Conservation (phyloP, 257 asterid species). For the Solanum piurae region DNA sequence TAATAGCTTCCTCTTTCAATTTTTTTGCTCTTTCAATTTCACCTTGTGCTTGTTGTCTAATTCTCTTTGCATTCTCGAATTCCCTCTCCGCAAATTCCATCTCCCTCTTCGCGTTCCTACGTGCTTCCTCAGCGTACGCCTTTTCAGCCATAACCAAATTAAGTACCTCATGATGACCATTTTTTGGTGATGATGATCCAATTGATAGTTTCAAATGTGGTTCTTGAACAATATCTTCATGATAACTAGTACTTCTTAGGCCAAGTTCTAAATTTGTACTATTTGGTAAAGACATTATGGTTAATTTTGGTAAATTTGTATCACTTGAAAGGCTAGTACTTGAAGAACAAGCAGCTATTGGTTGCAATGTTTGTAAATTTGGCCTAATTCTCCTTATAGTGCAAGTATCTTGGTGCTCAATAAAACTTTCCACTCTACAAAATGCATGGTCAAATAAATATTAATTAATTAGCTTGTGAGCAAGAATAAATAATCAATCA, state of each 20-base stretch:
- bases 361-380: constrained; percentile 25
- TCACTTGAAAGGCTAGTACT: constrained; percentile 47
- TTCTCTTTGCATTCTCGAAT: constrained; percentile 48
- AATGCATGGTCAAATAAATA: neutral
- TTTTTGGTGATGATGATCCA: constrained; percentile 19
- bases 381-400: constrained; percentile 34
- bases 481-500: neutral
- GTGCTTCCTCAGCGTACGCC: constrained; percentile 58
- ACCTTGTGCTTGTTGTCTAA: constrained; percentile 44
- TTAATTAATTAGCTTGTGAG: neutral
- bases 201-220: constrained; percentile 19
- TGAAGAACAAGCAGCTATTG: constrained; percentile 22
- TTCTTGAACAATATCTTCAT: neutral
- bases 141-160: constrained; percentile 52
- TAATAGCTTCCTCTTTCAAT: constrained; percentile 37
- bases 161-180: constrained; percentile 17
- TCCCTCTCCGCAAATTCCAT: constrained; percentile 55
- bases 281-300: constrained; percentile 3
- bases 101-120: constrained; percentile 45
- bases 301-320: constrained; percentile 5
- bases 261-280: constrained; percentile 46
- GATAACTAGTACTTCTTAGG: constrained; percentile 4
- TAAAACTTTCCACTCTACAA: constrained; percentile 69
- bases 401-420: constrained; percentile 77
- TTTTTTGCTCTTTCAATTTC: constrained; percentile 51